A percentile compares a stretch with the other conserved stretches of the same genome.
phyloP scores from a whole-genome alignment of 106 monocot species.

The Allium cepa region DNA sequence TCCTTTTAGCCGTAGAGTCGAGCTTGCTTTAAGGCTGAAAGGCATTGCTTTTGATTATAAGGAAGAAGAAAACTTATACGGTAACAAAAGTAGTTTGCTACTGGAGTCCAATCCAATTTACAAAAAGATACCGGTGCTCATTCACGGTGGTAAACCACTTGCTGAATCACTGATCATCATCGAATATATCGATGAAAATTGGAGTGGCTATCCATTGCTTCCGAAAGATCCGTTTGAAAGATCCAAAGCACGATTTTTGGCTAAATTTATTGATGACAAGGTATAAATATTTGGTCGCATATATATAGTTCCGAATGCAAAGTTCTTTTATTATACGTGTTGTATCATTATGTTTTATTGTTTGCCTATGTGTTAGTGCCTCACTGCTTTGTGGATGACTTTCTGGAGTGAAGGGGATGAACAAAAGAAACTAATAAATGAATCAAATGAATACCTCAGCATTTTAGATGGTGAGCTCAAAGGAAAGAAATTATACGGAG shows the following conservation, averaged over 20 bases:
- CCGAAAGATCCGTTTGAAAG: neutral
- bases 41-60: conserved; percentile 5
- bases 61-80: neutral
- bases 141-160: conserved; percentile 3
- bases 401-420: neutral
- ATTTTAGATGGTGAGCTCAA: neutral
- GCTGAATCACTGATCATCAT: conserved; percentile 15
- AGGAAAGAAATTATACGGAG: neutral
- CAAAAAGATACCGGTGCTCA: conserved; percentile 13
- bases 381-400: neutral
- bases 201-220: neutral
- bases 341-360: neutral
- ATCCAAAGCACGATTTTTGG: conserved; percentile 7
- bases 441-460: neutral
- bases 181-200: conserved; percentile 9
- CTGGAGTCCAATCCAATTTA: conserved; percentile 12
- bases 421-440: neutral
- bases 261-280: conserved; percentile 11
- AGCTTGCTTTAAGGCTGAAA: conserved; percentile 5
- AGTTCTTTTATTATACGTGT: neutral
- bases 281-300: neutral
- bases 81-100: conserved; percentile 7
- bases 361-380: neutral
- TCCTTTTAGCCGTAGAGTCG: neutral
- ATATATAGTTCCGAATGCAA: neutral